These are phyloP conservation scores for Epichloe brachyelytri DNA, from an alignment of 2,329 filamentous ascomycete genomes.

Conservation along the genomic window DNA sequence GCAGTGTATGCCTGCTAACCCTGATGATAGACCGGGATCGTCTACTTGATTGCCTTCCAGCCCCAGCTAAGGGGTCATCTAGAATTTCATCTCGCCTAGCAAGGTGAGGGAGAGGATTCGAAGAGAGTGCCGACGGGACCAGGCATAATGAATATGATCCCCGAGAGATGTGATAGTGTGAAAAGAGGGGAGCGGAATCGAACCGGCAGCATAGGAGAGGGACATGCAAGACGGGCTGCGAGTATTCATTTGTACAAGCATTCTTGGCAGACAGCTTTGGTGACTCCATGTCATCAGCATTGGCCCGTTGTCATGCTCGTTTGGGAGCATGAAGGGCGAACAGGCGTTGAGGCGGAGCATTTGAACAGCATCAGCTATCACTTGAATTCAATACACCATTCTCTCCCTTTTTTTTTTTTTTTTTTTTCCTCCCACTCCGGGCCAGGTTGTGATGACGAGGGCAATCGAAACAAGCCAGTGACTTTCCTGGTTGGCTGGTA, in stretches of 20 bases:
- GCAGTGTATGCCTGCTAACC: background rate
- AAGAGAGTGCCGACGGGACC: background rate
- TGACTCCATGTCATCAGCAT: background rate
- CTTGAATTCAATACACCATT: background rate
- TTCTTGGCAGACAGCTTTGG: background rate
- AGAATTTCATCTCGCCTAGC: slow-evolving; percentile 20
- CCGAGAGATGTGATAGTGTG: background rate
- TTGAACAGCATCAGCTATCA: background rate
- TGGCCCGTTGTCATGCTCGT: background rate
- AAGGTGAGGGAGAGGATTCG: background rate
- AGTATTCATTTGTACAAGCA: background rate
- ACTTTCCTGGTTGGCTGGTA: no score
- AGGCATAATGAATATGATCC: background rate
- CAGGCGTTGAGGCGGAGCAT: slow-evolving; percentile 7
- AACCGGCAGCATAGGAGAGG: background rate
- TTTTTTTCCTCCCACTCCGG: no score
- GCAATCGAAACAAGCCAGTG: no score
- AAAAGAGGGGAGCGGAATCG: background rate
- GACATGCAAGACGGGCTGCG: background rate
- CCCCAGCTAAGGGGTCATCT: slow-evolving; percentile 36
- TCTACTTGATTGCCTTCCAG: slow-evolving; percentile 39
- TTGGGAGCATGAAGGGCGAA: background rate
- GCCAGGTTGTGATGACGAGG: no score
- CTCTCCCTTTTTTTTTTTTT: background rate
- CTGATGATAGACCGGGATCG: slow-evolving; percentile 37